Evolutionary conservation across 2,329 filamentous ascomycete genomes (phyloP).

Genomic region (Trichoderma sp.): DNA sequence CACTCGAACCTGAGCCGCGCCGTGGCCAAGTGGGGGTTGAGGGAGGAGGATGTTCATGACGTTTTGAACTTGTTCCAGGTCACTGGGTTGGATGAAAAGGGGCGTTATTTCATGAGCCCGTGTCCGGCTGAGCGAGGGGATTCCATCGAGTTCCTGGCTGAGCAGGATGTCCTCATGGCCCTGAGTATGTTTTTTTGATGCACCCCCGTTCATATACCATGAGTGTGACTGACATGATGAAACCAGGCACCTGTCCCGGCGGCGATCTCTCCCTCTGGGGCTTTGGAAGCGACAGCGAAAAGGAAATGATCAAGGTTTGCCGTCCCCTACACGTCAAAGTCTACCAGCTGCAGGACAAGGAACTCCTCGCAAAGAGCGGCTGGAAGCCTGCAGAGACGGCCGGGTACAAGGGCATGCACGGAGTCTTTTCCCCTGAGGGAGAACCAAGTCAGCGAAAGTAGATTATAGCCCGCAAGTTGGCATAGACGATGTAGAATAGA

Average conservation of each 20-base stretch:
- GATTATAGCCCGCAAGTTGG: neutral
- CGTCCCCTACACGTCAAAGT: slow-evolving; percentile 74
- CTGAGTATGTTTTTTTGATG: slow-evolving; percentile 41
- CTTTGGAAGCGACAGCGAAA: slow-evolving; percentile 66
- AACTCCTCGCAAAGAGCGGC: slow-evolving; percentile 48
- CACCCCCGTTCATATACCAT: neutral
- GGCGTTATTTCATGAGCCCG: slow-evolving; percentile 73
- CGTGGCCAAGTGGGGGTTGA: slow-evolving; percentile 64
- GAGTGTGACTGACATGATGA: neutral
- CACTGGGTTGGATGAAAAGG: slow-evolving; percentile 69
- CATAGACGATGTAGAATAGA: neutral
- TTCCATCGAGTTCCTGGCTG: slow-evolving; percentile 75
- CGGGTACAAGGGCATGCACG: slow-evolving; percentile 65
- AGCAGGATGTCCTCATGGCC: slow-evolving; percentile 68
- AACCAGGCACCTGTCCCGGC: slow-evolving; percentile 67
- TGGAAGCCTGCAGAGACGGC: slow-evolving; percentile 64
- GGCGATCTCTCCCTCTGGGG: slow-evolving; percentile 82
- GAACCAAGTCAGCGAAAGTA: slow-evolving; percentile 20
- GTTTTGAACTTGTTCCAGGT: slow-evolving; percentile 87
- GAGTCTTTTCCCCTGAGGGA: slow-evolving; percentile 37
- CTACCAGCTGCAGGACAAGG: slow-evolving; percentile 57
- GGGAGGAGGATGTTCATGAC: slow-evolving; percentile 76
- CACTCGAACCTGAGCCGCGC: slow-evolving; percentile 78
- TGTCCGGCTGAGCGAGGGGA: slow-evolving; percentile 55
- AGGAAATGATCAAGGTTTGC: slow-evolving; percentile 68